Base-by-base conservation (phyloP, 2,329 filamentous ascomycete species). In the Pseudogymnoascus sp. region DNA sequence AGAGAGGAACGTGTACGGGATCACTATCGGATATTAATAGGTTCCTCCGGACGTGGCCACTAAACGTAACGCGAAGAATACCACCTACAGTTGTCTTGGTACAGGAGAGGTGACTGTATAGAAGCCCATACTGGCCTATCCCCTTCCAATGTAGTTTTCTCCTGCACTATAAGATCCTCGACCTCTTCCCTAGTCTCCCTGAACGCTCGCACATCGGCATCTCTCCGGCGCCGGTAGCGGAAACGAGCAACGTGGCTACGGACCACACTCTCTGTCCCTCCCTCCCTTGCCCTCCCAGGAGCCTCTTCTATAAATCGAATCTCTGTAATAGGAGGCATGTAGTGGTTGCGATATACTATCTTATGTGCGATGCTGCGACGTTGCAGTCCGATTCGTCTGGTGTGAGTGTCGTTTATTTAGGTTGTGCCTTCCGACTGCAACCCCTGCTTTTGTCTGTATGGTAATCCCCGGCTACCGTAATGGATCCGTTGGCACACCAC, bases 201-300 rank as follows among this genome's bases (percentile, higher is more conserved):
- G 47, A 53, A 53, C 13, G 47, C 47, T 53, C 26, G 47, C 47
- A 53, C 47, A 31, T 53, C 47, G 7, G 47, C 47, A 53, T 53
- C 47, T 53, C 47, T 31, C 47, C 26, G 47, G 8, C 47, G 47
- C 24, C 47, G 47, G 47, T 53, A 53, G 24, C 47, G 47, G 24
- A 53, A 8, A 31, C 47, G 47, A 53, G 47, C 47, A 53, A n/a
- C 47, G 47, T 53, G 47, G 47, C 47, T 53, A 31, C 47, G 47
- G 47, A 53, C 47, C 47, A 53, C 24, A 53, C 26, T 53, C 47
- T 31, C 47, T 11, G 47, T 53, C 26, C 47, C 47, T 53, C 26
- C n/a, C 47, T 11, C 26, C n/a, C 26, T 53, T 31, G 47, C 47
- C 47, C 47, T 53, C 47, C 47, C 47, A 16, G 47, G 47, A 53